phyloP scores from a whole-genome alignment of 768 basidiomycete species.

The Lactarius quietus region DNA sequence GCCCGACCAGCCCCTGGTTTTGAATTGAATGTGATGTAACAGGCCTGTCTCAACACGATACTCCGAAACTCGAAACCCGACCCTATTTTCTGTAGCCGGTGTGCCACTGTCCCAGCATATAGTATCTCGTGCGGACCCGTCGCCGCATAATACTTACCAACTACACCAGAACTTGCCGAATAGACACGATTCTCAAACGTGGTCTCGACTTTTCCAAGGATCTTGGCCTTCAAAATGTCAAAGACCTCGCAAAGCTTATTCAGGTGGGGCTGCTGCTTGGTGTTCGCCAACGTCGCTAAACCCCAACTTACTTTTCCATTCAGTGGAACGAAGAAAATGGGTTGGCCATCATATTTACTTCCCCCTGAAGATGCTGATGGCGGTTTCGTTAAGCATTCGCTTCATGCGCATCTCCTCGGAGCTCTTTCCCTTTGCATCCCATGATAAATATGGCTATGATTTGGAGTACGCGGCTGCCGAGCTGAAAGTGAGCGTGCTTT shows the following conservation, averaged over 20 bases:
- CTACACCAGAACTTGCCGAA: conserved; percentile 42
- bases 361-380: neutral
- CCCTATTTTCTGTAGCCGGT: conserved; percentile 73
- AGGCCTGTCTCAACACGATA: conserved; percentile 86
- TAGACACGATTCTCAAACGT: conserved; percentile 74
- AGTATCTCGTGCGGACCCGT: neutral
- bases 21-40: neutral
- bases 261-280: conserved; percentile 35
- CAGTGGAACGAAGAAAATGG: conserved; percentile 85
- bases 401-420: conserved; percentile 89
- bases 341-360: conserved; percentile 34
- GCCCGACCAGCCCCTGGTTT: neutral
- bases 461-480: conserved; percentile 67
- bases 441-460: conserved; percentile 74
- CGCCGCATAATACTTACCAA: conserved; percentile 1
- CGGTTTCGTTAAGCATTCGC: conserved; percentile 50
- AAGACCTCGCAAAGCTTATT: conserved; percentile 69
- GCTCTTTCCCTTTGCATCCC: conserved; percentile 92
- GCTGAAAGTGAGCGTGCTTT: conserved; percentile 36
- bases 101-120: conserved; percentile 14
- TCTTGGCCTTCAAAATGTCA: conserved; percentile 68
- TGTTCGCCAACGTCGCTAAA: conserved; percentile 9
- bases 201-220: conserved; percentile 82
- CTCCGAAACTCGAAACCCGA: conserved; percentile 68
- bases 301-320: no score